Base-by-base conservation (phyloP, 495 filamentous ascomycete species). In the Aspergillus conjunctus region DNA sequence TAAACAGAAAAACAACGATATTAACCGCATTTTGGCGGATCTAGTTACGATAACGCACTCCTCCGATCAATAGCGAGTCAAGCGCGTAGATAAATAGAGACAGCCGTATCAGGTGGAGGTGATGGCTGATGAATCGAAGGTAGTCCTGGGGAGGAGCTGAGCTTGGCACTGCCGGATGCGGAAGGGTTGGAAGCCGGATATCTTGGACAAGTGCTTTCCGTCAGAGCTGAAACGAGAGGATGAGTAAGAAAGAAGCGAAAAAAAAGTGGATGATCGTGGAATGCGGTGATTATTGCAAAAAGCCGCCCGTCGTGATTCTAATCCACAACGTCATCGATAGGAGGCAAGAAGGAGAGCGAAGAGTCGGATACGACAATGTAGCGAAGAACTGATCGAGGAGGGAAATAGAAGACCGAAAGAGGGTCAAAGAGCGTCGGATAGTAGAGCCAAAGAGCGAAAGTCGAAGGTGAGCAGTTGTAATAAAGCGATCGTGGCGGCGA, bases 101-200 rank as follows among this genome's bases (percentile, higher is more conserved):
- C 51, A 45, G 57, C 54, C 39, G 56, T 51, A 56, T 45, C 51
- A 59, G 64, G 57, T 54, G 59, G 53, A 58, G 59, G 69, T 69
- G 67, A 69, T 63, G 61, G 69, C 64, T 65, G 66, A 59, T 43
- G 65, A 56, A 63, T 61, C 46, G 64, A 67, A 68, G 70, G 65
- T 72, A 68, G 71, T 68, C 72, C 61, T 72, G 65, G 66, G 63
- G 68, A 72, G 62, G 70, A 75, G 66, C 67, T 30, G 37, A 70
- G 64, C 67, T 75, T 73, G 68, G 66, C 63, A 66, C 58, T 67
- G 68, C 75, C 75, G 75, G 72, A 78, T 76, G 75, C 75, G 73
- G 75, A 78, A 73, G 60, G 63, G 49, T 60, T 59, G 32, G 48
- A 51, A 53, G 26, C 12, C 20, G 15, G 52, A 39, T 52, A n/a